A percentile compares a stretch with the other conserved stretches of the same genome.
Conservation (phyloP, 2,329 filamentous ascomycete genomes). For the Remersonia thermophila region DNA sequence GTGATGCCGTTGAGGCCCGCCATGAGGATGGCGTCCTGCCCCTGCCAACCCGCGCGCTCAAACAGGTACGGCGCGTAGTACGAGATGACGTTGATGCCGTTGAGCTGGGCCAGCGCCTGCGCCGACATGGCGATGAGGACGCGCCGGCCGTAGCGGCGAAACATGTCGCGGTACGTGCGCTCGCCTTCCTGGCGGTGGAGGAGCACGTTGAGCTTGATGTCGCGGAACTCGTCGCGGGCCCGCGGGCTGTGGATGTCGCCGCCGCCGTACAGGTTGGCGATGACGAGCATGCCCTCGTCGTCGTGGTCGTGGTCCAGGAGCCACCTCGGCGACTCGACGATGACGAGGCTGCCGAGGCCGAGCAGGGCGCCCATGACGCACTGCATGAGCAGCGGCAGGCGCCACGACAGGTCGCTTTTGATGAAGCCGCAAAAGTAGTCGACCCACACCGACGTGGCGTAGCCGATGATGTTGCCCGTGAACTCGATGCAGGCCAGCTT, state of each 20-base stretch:
- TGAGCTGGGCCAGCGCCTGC: constrained; percentile 87
- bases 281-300: constrained; percentile 95
- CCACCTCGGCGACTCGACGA: constrained; percentile 97
- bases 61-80: constrained; percentile 97
- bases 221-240: constrained; percentile 88
- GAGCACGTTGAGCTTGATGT: constrained; percentile 97
- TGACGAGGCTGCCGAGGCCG: constrained; percentile 74
- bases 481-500: constrained; percentile 97
- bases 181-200: constrained; percentile 91
- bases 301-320: constrained; percentile 95
- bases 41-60: constrained; percentile 90
- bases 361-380: constrained; percentile 86
- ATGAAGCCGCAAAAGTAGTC: constrained; percentile 96
- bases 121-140: constrained; percentile 99
- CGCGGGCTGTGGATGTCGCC: constrained; percentile 90
- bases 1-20: constrained; percentile 88
- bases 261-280: constrained; percentile 91
- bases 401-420: constrained; percentile 74
- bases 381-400: constrained; percentile 79
- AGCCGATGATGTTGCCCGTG: constrained; percentile 91
- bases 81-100: constrained; percentile 98
- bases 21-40: constrained; percentile 87
- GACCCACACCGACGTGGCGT: constrained; percentile 94
- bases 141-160: constrained; percentile 76
- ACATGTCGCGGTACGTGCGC: constrained; percentile 86